Percentiles rank a stretch among this genome's conserved stretches.
Evolutionary conservation across 2,329 filamentous ascomycete genomes (phyloP).

Genomic region (Colletotrichum filicis): DNA sequence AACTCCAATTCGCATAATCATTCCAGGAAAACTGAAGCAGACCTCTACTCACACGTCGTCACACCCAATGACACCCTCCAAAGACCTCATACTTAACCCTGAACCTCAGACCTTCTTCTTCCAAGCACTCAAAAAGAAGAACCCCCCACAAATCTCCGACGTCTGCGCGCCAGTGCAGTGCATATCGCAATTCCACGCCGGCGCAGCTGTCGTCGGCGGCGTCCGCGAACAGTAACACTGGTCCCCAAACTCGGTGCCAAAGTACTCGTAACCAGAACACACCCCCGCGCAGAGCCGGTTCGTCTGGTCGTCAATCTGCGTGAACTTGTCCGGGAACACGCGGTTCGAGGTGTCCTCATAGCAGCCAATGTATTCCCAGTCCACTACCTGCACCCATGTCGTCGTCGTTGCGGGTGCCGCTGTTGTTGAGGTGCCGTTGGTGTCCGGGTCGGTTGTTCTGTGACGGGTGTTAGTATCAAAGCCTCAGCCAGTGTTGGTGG

Average conservation of each 20-base stretch:
- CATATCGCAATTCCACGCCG: slow-evolving; percentile 26
- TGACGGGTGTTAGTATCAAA: neutral
- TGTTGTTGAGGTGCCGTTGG: slow-evolving; percentile 1
- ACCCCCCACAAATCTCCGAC: slow-evolving; percentile 20
- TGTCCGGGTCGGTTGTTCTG: slow-evolving; percentile 3
- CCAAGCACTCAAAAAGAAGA: slow-evolving; percentile 24
- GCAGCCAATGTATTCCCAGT: slow-evolving; percentile 16
- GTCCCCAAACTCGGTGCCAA: slow-evolving; percentile 17
- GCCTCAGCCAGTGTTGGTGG: too few species aligned
- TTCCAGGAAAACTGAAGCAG: too few species aligned
- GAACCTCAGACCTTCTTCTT: slow-evolving; percentile 7
- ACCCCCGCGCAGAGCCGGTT: slow-evolving; percentile 7
- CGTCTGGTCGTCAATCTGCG: neutral
- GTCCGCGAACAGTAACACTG: slow-evolving; percentile 23
- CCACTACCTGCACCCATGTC: slow-evolving; percentile 11
- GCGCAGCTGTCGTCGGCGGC: neutral
- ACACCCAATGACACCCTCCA: neutral
- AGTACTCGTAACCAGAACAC: slow-evolving; percentile 4
- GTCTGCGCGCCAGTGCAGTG: slow-evolving; percentile 19
- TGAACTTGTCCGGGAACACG: slow-evolving; percentile 7
- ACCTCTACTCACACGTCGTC: neutral
- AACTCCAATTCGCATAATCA: neutral
- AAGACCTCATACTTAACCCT: neutral
- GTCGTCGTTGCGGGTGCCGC: slow-evolving; percentile 6
- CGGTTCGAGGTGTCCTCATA: slow-evolving; percentile 19